A percentile compares a stretch with the other conserved stretches of the same genome.
Evolutionary conservation across 495 filamentous ascomycete species (phyloP).

Genomic region (Achaetomiella virescens): DNA sequence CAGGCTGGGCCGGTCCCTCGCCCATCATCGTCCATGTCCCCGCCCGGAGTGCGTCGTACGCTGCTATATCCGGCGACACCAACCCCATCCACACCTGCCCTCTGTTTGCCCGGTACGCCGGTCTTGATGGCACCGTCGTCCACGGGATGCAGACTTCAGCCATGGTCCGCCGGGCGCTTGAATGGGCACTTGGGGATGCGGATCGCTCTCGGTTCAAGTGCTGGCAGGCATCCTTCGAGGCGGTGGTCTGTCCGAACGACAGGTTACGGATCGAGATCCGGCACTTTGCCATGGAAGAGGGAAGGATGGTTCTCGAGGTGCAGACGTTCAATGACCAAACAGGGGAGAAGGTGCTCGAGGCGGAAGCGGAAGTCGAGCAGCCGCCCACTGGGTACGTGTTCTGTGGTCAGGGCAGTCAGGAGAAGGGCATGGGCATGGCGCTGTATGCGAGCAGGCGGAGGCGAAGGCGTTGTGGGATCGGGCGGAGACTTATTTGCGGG

Average conservation of each 20-base stretch:
- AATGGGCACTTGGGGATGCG: slow-evolving; percentile 99
- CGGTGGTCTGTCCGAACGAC: slow-evolving; percentile 97
- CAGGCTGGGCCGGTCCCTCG: slow-evolving; percentile 88
- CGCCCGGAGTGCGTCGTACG: slow-evolving; percentile 94
- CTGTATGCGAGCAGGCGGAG: slow-evolving; percentile 87
- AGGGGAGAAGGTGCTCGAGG: slow-evolving; percentile 89
- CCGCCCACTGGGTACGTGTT: slow-evolving; percentile 97
- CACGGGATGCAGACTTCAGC: slow-evolving; percentile 99
- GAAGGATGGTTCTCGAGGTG: slow-evolving; percentile 98
- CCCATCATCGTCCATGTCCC: slow-evolving; percentile 90
- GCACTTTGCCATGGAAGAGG: slow-evolving; percentile 95
- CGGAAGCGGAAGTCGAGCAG: slow-evolving; percentile 97
- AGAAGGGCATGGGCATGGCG: slow-evolving; percentile 99
- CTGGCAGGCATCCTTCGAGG: slow-evolving; percentile 92
- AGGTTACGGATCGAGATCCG: slow-evolving; percentile 90
- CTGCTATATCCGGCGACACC: slow-evolving; percentile 93
- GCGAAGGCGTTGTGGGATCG: slow-evolving; percentile 98
- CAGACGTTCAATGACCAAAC: slow-evolving; percentile 89
- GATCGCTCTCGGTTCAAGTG: slow-evolving; percentile 89
- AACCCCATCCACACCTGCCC: slow-evolving; percentile 98
- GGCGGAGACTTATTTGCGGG: slow-evolving; percentile 94
- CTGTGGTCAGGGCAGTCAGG: slow-evolving; percentile 95
- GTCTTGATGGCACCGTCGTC: slow-evolving; percentile 90
- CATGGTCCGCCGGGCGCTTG: slow-evolving; percentile 92
- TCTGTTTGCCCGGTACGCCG: slow-evolving; percentile 91